Base-by-base conservation (phyloP, 257 asterid species). In the Ehretia macrophylla region DNA sequence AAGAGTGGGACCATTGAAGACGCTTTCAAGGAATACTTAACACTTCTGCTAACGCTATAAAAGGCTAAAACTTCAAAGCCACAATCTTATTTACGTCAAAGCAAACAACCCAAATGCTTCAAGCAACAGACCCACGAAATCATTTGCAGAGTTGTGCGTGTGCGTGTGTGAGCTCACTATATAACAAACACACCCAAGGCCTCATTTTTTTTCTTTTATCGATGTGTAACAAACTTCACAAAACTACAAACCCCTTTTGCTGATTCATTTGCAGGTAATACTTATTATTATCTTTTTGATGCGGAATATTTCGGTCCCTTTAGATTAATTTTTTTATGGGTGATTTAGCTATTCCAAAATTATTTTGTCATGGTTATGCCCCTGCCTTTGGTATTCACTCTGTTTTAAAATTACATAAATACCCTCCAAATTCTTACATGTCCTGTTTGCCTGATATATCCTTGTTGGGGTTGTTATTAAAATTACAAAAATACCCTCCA, bases 241-340 rank as follows among this genome's bases (percentile, higher is more conserved):
- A 21, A 20, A 20, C 17, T 51, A 10, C 58, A 21, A 53, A 53
- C 13, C 32, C 58, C 37, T 19, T 4, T n/a, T 14, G 14, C 38
- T 55, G 13, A 14, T 39, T n/a, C 23, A 37, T 56, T 56, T 56
- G 17, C 61, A 32, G 65, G 65, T 60, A 45, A 44, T 18, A 8
- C 3, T 27, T 27, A 27, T 27, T 14, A 58, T 46, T 14, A 42
- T n/a, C n/a, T n/a, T n/a, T n/a, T n/a, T n/a, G n/a, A n/a, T n/a
- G n/a, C n/a, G n/a, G n/a, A n/a, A n/a, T n/a, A n/a, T n/a, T n/a
- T n/a, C n/a, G n/a, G n/a, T n/a, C n/a, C n/a, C n/a, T n/a, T n/a
- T n/a, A n/a, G n/a, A n/a, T n/a, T n/a, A n/a, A n/a, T n/a, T n/a
- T n/a, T n/a, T n/a, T n/a, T n/a, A n/a, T n/a, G n/a, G n/a, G n/a